These are phyloP conservation scores for Diaporthe citrichinensis DNA, from an alignment of 2,329 filamentous ascomycete genomes.

Conservation along the genomic window DNA sequence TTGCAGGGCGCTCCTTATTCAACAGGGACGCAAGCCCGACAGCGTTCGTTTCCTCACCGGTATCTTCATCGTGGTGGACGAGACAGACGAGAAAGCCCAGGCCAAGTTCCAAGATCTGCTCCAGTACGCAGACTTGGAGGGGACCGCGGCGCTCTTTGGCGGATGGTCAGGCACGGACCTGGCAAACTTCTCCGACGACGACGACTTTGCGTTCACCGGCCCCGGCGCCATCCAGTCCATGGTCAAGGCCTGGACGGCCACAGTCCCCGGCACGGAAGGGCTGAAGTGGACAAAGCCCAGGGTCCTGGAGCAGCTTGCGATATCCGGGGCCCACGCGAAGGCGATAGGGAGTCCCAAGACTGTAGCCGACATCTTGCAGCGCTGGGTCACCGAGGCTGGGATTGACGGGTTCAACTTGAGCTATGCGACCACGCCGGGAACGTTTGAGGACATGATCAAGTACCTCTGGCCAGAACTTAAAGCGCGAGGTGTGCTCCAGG, in stretches of 20 bases:
- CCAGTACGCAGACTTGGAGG: constrained; percentile 29
- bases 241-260: constrained; percentile 22
- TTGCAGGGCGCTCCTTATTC: neutral
- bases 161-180: constrained; percentile 35
- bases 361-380: constrained; percentile 38
- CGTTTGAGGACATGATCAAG: constrained; percentile 39
- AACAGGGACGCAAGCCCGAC: constrained; percentile 2
- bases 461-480: constrained; percentile 47
- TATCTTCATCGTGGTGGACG: constrained; percentile 36
- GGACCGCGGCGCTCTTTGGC: constrained; percentile 29
- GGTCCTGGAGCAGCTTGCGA: constrained; percentile 25
- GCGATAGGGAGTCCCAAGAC: constrained; percentile 33
- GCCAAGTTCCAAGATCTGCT: constrained; percentile 30
- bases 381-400: constrained; percentile 41
- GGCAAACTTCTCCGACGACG: constrained; percentile 30
- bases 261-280: constrained; percentile 27
- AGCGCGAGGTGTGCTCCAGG: constrained; percentile 39
- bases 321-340: constrained; percentile 24
- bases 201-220: constrained; percentile 30
- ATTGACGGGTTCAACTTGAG: constrained; percentile 43
- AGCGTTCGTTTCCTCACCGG: constrained; percentile 29
- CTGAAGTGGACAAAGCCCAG: constrained; percentile 34
- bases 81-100: constrained; percentile 37
- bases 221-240: constrained; percentile 32
- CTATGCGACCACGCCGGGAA: constrained; percentile 37